Evolutionary conservation across 2,329 filamentous ascomycete genomes (phyloP).

Genomic region (Colletotrichum eleusines): DNA sequence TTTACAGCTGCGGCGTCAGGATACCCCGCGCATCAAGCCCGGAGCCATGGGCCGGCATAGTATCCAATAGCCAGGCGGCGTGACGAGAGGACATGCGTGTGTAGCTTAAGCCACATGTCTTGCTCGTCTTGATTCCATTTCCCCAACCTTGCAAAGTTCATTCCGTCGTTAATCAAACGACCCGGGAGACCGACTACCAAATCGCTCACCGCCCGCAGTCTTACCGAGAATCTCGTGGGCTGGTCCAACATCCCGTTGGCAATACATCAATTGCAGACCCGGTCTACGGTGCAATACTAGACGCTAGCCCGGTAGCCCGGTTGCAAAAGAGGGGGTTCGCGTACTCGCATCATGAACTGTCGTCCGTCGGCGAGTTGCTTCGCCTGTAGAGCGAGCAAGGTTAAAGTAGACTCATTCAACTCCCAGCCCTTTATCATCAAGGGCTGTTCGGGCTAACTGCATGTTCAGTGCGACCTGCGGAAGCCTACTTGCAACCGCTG

Average conservation of each 20-base stretch:
- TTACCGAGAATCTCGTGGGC: too few species aligned
- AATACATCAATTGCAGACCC: neutral
- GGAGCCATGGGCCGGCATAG: neutral
- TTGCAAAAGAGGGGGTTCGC: neutral
- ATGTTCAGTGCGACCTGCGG: slow-evolving; percentile 53
- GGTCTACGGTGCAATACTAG: neutral
- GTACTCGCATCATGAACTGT: slow-evolving; percentile 33
- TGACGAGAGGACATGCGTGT: neutral
- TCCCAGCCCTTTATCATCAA: neutral
- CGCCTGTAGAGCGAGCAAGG: slow-evolving; percentile 32
- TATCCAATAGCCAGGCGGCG: neutral
- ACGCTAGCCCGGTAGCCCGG: neutral
- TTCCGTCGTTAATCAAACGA: neutral
- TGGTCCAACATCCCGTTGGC: too few species aligned
- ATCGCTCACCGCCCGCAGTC: neutral
- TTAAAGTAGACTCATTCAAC: slow-evolving; percentile 16
- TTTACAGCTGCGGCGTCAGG: neutral
- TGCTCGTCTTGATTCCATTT: neutral
- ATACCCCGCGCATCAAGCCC: neutral
- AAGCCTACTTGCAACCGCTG: slow-evolving; percentile 55
- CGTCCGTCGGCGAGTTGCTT: slow-evolving; percentile 30
- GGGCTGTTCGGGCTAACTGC: neutral
- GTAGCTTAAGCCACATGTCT: neutral
- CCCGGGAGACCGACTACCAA: too few species aligned
- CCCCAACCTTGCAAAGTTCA: neutral